Base-by-base conservation (phyloP, 202 grass and related monocot species). In the Hordeum pubiflorum region DNA sequence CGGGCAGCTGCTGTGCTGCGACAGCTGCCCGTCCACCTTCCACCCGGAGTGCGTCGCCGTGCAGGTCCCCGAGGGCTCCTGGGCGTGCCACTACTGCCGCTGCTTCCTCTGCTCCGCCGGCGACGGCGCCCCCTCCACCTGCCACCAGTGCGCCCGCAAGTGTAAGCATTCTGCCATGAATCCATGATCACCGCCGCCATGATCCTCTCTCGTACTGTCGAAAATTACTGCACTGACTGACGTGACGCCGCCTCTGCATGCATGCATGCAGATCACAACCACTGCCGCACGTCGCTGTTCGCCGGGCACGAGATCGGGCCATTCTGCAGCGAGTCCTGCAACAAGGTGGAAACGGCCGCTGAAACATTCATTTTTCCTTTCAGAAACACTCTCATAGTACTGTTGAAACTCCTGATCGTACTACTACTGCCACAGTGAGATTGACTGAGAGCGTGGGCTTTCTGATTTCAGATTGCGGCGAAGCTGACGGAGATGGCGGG, bases 21-120 rank as follows among this genome's bases (percentile, higher is more conserved):
- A 90, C 78, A 84, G 52, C 60, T 93, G 91, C 79, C 75, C 91
- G 9, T 85, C 85, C 2, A 93, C 91, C 20, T 88, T 93, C 82
- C 91, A 93, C 52, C 85, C 80, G 1, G 84, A 77, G 9, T 93
- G 87, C 79, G 58, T 93, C 33, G 41, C 38, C 17, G 58, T 75
- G 73, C 75, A 88, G 85, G 81, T 83, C 50, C 87, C 91, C 48
- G 68, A 89, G 6, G 87, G 91, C 0, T 76, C 76, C 14, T 93
- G 91, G 91, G 24, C 46, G 8, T 93, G 91, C 63, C 85, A 81
- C 54, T 89, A 90, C 39, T 93, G 91, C 82, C 74, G 87, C 32
- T 93, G 87, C 20, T 29, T 70, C 6, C 0, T 89, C 4, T 93
- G 91, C 79, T 81, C 79, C 79, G 44, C 32, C 68, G 82, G 41